Base-by-base conservation (phyloP, 129 eudicot species). In the Chrysanthemum seticuspe region DNA sequence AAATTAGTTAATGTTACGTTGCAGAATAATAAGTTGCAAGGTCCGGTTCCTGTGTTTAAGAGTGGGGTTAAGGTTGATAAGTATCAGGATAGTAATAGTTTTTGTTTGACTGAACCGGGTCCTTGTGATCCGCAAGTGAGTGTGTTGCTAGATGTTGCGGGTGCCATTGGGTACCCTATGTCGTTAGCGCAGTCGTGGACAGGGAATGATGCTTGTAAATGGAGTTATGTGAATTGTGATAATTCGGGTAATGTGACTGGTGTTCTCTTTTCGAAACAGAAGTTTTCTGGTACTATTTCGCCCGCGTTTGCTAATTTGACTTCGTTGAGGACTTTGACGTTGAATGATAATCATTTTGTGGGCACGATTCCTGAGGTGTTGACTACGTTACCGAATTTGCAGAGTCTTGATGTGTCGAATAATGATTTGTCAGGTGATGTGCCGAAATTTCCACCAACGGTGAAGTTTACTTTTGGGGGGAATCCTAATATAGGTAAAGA, bases 101-200 rank as follows among this genome's bases (percentile, higher is more conserved):
- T 91, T 53, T 88, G 96, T 75, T 70, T 55, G 12, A 1, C 76
- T 6, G 50, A n/a, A 0, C 86, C 91, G 0, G 96, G 93, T 0
- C 83, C 87, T 15, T 91, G 97, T 73, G 91, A 86, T 62, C 79
- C 86, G 0, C 97, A 81, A 73, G 97, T 91, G 49, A 79, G 79
- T 0, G 25, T 64, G 0, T 70, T 91, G 50, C 78, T 91, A 3
- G 83, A 61, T 5, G 73, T 81, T 12, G 93, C 80, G 0, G 76
- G 78, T 4, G 87, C 72, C 1, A 52, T 88, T 11, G 86, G 87
- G 27, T 88, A 88, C 58, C 97, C 97, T 5, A 40, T 54, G 68
- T 31, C 67, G 5, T 80, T 91, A 59, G 88, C 97, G 0, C 76
- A 81, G 7, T 79, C 88, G 9, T 91, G 97, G 97, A 25, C 47